phyloP scores from a whole-genome alignment of 2,329 filamentous ascomycete species.

The Ophiosphaerella narmari region DNA sequence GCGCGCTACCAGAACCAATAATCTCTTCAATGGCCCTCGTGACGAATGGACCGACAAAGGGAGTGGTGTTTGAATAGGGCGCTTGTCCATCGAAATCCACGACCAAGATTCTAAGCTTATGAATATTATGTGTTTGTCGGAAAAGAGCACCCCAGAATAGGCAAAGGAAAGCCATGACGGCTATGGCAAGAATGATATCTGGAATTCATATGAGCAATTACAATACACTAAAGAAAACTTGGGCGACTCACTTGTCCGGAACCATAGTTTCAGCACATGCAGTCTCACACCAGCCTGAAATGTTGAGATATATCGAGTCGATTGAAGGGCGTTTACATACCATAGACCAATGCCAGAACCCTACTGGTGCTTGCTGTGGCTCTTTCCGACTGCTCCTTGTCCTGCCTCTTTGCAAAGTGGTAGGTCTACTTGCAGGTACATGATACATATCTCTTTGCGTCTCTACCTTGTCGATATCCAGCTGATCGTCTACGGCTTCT shows the following conservation, averaged over 20 bases:
- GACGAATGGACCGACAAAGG: constrained; percentile 62
- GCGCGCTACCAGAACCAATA: constrained; percentile 41
- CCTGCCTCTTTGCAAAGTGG: constrained; percentile 14
- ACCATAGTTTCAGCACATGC: constrained; percentile 35
- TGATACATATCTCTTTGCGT: constrained; percentile 17
- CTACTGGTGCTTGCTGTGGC: constrained; percentile 18
- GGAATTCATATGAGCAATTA: constrained; percentile 3
- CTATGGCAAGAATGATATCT: constrained; percentile 30
- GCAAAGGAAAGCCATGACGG: constrained; percentile 31
- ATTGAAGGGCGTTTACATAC: constrained; percentile 5
- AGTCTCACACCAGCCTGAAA: constrained; percentile 31
- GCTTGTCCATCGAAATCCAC: constrained; percentile 66
- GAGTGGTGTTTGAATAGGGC: constrained; percentile 52
- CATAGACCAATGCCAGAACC: constrained; percentile 39
- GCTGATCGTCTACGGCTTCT: not conserved
- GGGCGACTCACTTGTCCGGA: constrained; percentile 26
- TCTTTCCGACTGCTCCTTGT: constrained; percentile 26
- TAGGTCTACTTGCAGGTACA: constrained; percentile 11
- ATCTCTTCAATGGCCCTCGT: constrained; percentile 52
- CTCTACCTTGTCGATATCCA: constrained; percentile 28
- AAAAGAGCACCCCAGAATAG: constrained; percentile 40
- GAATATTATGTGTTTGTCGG: constrained; percentile 22
- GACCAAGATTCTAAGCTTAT: constrained; percentile 58
- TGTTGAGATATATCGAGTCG: not conserved
- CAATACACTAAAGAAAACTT: not conserved